Percentiles rank a stretch among this genome's conserved stretches.
These are phyloP conservation scores for Penicillium lagena DNA, from an alignment of 495 filamentous ascomycete species.

Conservation along the genomic window DNA sequence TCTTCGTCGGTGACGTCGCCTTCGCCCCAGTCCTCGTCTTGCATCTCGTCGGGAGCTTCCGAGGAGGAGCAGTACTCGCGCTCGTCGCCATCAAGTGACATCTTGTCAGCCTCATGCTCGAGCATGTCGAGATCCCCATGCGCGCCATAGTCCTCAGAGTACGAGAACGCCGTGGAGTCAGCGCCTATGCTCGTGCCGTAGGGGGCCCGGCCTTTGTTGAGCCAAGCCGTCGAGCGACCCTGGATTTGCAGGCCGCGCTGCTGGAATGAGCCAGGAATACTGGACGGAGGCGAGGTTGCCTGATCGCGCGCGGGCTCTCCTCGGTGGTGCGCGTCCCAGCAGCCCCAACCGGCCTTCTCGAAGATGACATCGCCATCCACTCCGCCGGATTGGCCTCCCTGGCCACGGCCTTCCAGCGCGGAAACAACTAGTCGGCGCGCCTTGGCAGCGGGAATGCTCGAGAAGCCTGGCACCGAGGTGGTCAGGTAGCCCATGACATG, in stretches of 20 bases:
- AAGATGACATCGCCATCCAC: constrained; percentile 73
- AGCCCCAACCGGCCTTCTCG: constrained; percentile 95
- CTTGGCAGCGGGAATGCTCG: constrained; percentile 83
- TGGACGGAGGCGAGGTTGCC: constrained; percentile 39
- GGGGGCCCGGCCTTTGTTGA: constrained; percentile 38
- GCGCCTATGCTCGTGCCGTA: constrained; percentile 57
- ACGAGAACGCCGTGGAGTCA: constrained; percentile 68
- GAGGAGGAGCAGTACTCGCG: constrained; percentile 63
- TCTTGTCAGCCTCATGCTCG: constrained; percentile 89
- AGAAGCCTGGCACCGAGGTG: constrained; percentile 88
- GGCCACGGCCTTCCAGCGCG: constrained; percentile 71
- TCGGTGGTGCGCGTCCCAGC: constrained; percentile 80
- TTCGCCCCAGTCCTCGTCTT: constrained; percentile 59
- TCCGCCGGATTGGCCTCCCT: constrained; percentile 56
- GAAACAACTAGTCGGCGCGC: constrained; percentile 82
- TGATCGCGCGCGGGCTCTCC: constrained; percentile 54
- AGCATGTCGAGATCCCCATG: constrained; percentile 57
- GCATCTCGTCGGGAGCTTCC: constrained; percentile 60
- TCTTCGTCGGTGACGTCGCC: constrained; percentile 94
- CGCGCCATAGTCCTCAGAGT: constrained; percentile 53
- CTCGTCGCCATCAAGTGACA: constrained; percentile 81
- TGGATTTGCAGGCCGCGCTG: constrained; percentile 62
- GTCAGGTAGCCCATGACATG: constrained; percentile 92
- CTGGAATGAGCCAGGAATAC: constrained; percentile 43
- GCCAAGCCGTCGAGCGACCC: constrained; percentile 30